Percentiles rank a stretch among this genome's conserved stretches.
Conservation (phyloP, 768 basidiomycete genomes). For the Phaeolepiota aurea region DNA sequence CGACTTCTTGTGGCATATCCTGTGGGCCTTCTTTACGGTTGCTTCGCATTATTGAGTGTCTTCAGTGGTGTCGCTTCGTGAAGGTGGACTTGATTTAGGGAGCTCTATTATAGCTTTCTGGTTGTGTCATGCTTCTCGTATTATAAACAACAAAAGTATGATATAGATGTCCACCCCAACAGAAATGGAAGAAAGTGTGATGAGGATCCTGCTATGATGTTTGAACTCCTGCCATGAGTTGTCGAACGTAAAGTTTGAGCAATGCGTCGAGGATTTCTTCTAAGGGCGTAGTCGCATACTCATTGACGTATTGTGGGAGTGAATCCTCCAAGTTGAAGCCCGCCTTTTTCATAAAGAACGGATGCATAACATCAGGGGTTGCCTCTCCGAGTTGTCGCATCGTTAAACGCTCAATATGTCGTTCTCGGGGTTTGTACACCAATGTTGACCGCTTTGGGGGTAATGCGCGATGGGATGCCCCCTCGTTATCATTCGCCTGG, state of each 20-base stretch:
- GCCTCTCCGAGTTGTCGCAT: constrained; percentile 84
- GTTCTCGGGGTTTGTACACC: constrained; percentile 45
- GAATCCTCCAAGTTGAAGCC: constrained; percentile 81
- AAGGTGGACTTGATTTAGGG: too few relatives aligned
- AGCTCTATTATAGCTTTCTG: neutral
- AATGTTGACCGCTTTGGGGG: constrained; percentile 21
- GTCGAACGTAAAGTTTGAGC: constrained; percentile 68
- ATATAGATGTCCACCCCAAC: too few relatives aligned
- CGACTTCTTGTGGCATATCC: constrained; percentile 95
- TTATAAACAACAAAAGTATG: too few relatives aligned
- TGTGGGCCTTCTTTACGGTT: constrained; percentile 87
- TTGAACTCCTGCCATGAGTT: constrained; percentile 36
- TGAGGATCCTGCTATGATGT: constrained; percentile 6
- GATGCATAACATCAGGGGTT: constrained; percentile 84
- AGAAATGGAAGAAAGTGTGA: too few relatives aligned
- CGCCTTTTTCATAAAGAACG: constrained; percentile 79
- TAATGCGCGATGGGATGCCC: constrained; percentile 2
- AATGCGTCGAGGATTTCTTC: constrained; percentile 81
- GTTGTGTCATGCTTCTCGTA: neutral
- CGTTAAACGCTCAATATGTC: constrained; percentile 71
- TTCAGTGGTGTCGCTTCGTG: constrained; percentile 44
- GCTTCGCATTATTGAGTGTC: constrained; percentile 88
- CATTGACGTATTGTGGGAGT: constrained; percentile 80
- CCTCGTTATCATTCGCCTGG: constrained; percentile 1
- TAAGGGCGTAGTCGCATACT: constrained; percentile 76